Evolutionary conservation across 2,329 filamentous ascomycete genomes (phyloP), one percentile per base, ranked within the genome.

Genomic region (Pseudonectria buxi): DNA sequence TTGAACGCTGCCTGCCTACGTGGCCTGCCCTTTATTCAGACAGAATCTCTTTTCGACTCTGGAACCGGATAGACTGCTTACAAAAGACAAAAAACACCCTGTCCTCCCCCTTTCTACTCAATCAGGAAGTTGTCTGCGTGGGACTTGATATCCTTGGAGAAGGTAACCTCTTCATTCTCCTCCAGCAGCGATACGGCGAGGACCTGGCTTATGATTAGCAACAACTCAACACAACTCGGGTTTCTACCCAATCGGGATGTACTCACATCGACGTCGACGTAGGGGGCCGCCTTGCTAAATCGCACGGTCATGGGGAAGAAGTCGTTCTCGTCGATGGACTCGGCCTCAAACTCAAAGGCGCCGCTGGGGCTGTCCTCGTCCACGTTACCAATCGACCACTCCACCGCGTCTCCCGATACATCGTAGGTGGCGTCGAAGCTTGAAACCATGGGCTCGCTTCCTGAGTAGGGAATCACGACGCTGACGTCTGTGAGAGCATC

Each of bases 301-400:
- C 81, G 76, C 41, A 96, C 81, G 35, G 77, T 83, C 89, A 98
- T 96, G 1, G 92, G 92, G 79, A 98, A 98, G 69, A 96, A 96
- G 52, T 95, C 89, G 37, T 86, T 82, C 58, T 96, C 92, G 48
- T 89, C 86, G 36, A 80, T 77, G 10, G 86, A 86, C 59, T 86
- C 80, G 2, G 88, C 87, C 63, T 96, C 92, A 49, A 98, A 96
- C 61, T 98, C 92, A 55, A 98, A 96, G 30, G 85, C 83, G 13
- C 92, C 92, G 27, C 72, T 88, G 13, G 81, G 67, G 58, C 92
- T 95, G 39, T 82, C 81, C 33, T 87, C 81, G 53, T 89, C 84
- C 27, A 96, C 81, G 4, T 78, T 76, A 42, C 92, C 90, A 51
- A 98, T 85, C 28, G 82, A 84, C 92, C 92, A 98, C 59, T 96